Conservation (phyloP, 176 grass and related monocot species). For the Eleusine indica region DNA sequence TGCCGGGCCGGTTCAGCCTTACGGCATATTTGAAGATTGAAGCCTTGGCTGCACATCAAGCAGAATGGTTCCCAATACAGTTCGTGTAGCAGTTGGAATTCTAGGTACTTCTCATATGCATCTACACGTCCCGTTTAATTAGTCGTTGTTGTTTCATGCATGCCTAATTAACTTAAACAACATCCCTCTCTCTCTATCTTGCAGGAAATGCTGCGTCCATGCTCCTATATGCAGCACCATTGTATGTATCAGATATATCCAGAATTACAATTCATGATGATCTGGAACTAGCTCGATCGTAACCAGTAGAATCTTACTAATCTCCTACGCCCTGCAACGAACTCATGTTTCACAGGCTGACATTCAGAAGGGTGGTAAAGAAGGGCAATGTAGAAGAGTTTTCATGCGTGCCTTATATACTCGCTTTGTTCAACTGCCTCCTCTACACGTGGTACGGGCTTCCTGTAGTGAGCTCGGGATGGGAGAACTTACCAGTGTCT, state of each 20-base stretch:
- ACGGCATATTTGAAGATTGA: neutral
- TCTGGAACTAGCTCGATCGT: neutral
- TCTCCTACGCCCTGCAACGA: neutral
- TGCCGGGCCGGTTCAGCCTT: too few relatives aligned
- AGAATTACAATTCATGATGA: neutral
- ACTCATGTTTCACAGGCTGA: constrained; percentile 43
- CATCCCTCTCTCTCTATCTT: constrained; percentile 1
- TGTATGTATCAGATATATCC: neutral
- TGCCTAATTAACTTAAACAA: neutral
- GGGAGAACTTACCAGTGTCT: constrained; percentile 56
- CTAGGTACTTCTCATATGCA: constrained; percentile 49
- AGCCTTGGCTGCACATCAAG: neutral
- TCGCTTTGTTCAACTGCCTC: constrained; percentile 70
- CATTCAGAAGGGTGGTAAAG: constrained; percentile 61
- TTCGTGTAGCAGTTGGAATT: constrained; percentile 52
- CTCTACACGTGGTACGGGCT: constrained; percentile 73
- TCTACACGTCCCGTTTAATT: neutral
- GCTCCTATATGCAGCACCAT: constrained; percentile 62
- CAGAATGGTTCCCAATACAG: constrained; percentile 40
- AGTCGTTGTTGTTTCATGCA: neutral
- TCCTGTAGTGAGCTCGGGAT: constrained; percentile 61
- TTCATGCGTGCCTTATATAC: constrained; percentile 63
- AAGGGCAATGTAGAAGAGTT: constrained; percentile 62
- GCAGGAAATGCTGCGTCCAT: constrained; percentile 73
- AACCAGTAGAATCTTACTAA: neutral